These are phyloP conservation scores for Panaeolus cyanescens DNA, from an alignment of 768 basidiomycete species.

Conservation along the genomic window DNA sequence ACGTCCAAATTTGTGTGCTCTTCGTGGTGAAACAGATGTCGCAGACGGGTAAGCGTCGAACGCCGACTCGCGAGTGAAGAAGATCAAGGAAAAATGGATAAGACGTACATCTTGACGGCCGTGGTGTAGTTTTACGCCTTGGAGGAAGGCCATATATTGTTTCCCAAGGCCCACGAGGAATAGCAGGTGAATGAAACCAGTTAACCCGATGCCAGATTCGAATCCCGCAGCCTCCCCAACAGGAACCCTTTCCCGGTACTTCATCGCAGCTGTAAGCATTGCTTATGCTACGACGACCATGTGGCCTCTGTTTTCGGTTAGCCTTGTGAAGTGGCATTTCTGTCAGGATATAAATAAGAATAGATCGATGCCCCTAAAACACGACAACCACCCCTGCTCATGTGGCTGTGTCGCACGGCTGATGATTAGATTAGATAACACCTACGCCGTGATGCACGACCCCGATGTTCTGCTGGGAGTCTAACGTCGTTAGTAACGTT, in stretches of 20 bases:
- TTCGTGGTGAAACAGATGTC: no score
- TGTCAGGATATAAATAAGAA: not conserved
- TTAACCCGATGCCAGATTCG: not conserved
- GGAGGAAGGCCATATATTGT: conserved; percentile 16
- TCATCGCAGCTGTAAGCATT: not conserved
- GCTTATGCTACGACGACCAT: not conserved
- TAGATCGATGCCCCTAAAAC: not conserved
- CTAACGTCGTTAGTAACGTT: no score
- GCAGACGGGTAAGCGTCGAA: no score
- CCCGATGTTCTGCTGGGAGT: no score
- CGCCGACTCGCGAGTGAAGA: no score
- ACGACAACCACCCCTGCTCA: not conserved
- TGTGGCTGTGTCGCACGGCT: no score
- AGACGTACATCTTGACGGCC: not conserved
- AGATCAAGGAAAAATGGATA: not conserved
- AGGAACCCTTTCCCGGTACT: not conserved
- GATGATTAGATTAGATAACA: not conserved
- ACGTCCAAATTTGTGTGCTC: no score
- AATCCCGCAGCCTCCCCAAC: not conserved
- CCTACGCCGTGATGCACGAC: no score
- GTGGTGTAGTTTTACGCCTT: not conserved
- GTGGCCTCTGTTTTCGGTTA: not conserved
- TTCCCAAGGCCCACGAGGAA: conserved; percentile 18
- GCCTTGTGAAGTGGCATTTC: not conserved
- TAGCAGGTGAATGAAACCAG: conserved; percentile 17